Evolutionary conservation across 768 basidiomycete species (phyloP).

Genomic region (Boletus reticuloceps): DNA sequence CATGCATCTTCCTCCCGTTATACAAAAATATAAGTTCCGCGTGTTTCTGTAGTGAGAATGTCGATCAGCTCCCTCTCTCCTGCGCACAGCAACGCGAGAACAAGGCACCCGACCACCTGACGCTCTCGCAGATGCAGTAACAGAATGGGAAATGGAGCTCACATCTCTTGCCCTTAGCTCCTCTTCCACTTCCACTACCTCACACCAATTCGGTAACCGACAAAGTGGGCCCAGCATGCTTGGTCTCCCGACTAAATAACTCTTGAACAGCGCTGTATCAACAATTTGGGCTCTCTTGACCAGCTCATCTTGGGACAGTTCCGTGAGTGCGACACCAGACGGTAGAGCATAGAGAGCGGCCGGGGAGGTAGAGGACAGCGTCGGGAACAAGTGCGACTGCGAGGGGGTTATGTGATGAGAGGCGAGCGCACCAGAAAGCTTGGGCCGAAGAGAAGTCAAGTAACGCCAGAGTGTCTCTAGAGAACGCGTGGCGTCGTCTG

Average conservation of each 20-base stretch:
- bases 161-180: conserved; percentile 79
- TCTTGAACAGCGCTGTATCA: conserved; percentile 93
- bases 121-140: background rate
- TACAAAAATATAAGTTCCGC: conserved; percentile 89
- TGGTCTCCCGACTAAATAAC: conserved; percentile 81
- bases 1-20: conserved; percentile 94
- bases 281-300: conserved; percentile 90
- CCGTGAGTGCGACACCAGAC: conserved; percentile 59
- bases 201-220: conserved; percentile 94
- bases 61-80: background rate
- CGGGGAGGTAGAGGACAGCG: conserved; percentile 68
- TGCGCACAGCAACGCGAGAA: background rate
- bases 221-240: conserved; percentile 83
- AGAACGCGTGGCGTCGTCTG: conserved; percentile 65
- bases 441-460: conserved; percentile 86
- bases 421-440: conserved; percentile 74
- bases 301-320: conserved; percentile 79
- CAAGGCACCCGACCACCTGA: too few species aligned
- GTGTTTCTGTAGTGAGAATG: conserved; percentile 62
- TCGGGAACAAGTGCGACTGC: conserved; percentile 64
- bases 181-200: conserved; percentile 91
- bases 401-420: conserved; percentile 65
- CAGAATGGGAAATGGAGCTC: conserved; percentile 8
- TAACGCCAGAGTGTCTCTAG: conserved; percentile 88
- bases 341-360: conserved; percentile 80